phyloP scores from a whole-genome alignment of 805 yeast genomes.

The Saccharomyces paradoxus region DNA sequence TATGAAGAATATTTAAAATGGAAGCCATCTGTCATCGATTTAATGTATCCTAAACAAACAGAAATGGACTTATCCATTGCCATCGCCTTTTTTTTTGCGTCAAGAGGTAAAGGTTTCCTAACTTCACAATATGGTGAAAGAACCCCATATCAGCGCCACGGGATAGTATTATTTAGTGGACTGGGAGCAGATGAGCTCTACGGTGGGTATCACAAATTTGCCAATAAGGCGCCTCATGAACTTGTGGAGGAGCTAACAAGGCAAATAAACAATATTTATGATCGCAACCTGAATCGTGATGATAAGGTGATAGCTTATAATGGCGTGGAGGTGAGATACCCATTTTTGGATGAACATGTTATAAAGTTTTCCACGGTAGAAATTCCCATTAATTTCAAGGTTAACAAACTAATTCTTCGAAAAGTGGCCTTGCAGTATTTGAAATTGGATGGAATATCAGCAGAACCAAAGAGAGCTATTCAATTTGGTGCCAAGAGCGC shows the following conservation, averaged over 20 bases:
- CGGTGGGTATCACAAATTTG: conserved; percentile 92
- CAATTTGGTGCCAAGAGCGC: conserved; percentile 97
- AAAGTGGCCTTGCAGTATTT: conserved; percentile 43
- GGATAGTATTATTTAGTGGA: conserved; percentile 79
- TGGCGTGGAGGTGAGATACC: conserved; percentile 88
- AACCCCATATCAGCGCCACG: conserved; percentile 39
- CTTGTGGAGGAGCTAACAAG: conserved; percentile 52
- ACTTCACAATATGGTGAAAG: conserved; percentile 4
- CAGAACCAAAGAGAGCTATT: conserved; percentile 85
- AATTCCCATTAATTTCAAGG: conserved; percentile 43
- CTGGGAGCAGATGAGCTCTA: conserved; percentile 95
- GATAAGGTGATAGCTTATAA: conserved; percentile 79
- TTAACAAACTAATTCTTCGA: conserved; percentile 53
- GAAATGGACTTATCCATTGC: conserved; percentile 97
- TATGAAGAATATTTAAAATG: conserved; percentile 54
- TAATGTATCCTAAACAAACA: conserved; percentile 78
- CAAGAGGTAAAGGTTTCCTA: conserved; percentile 44
- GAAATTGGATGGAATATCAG: conserved; percentile 46
- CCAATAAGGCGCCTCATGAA: conserved; percentile 33
- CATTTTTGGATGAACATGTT: conserved; percentile 63
- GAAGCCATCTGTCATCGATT: conserved; percentile 43
- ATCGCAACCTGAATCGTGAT: conserved; percentile 81
- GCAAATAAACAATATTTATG: conserved; percentile 69
- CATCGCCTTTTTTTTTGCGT: conserved; percentile 88
- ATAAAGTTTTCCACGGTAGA: conserved; percentile 40